Percentiles rank a stretch among this genome's conserved stretches.
These are phyloP conservation scores for Aschersonia sp. DNA, from an alignment of 2,329 filamentous ascomycete species.

Conservation along the genomic window DNA sequence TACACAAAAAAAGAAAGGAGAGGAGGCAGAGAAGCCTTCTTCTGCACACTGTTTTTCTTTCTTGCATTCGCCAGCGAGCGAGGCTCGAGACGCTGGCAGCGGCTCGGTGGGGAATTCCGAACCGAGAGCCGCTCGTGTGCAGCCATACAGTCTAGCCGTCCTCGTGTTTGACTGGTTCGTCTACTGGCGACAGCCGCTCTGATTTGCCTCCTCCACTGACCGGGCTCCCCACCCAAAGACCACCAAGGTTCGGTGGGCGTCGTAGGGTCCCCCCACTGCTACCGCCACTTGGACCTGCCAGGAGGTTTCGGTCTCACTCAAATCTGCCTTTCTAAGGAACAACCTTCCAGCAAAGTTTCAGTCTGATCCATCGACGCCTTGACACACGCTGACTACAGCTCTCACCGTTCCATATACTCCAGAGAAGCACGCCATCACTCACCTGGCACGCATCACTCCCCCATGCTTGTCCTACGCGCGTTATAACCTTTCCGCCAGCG, in stretches of 20 bases:
- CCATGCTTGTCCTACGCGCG: neutral
- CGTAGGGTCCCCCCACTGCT: neutral
- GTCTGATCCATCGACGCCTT: neutral
- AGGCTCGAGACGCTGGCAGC: neutral
- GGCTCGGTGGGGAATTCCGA: neutral
- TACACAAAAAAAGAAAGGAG: neutral
- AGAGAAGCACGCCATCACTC: slow-evolving; percentile 3
- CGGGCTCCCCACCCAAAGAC: neutral
- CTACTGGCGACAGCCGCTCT: neutral
- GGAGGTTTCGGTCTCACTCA: neutral
- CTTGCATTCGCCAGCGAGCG: too few relatives aligned
- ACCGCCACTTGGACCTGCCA: neutral
- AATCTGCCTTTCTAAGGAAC: neutral
- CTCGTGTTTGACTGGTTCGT: neutral
- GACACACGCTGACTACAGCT: neutral
- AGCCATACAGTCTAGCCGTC: neutral
- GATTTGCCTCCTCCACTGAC: neutral
- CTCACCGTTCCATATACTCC: neutral
- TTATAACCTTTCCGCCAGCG: slow-evolving; percentile 1
- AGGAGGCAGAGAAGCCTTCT: neutral
- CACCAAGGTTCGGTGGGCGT: neutral
- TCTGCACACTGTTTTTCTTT: too few relatives aligned
- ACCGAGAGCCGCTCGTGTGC: neutral
- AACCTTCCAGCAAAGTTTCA: neutral
- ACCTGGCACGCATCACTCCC: neutral